Conservation (phyloP, 2,329 filamentous ascomycete species). For the Sclerotinia subarctica region DNA sequence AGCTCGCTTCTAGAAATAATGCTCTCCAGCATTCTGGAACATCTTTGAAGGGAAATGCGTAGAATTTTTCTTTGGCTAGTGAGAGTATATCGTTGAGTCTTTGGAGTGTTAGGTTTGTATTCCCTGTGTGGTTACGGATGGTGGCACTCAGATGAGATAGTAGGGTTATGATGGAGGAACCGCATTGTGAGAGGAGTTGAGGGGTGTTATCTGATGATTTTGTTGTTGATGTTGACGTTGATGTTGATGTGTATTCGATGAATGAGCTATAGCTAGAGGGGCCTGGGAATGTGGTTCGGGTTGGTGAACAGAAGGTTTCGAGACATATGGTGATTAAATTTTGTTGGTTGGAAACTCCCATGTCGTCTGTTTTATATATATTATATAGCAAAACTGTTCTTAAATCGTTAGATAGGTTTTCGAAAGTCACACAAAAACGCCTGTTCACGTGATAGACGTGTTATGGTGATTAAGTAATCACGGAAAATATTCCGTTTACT, state of each 20-base stretch:
- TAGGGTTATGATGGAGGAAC: constrained; percentile 25
- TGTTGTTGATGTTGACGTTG: too few relatives aligned
- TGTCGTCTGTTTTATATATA: background rate
- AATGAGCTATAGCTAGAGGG: too few relatives aligned
- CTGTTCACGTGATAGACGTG: background rate
- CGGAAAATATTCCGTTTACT: background rate
- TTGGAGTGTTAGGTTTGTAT: constrained; percentile 25
- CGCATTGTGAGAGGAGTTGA: constrained; percentile 21
- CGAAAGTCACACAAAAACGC: background rate
- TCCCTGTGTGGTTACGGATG: constrained; percentile 20
- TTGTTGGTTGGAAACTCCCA: background rate
- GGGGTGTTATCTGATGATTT: background rate
- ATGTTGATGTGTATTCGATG: background rate
- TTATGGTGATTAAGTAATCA: background rate
- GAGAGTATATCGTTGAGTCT: constrained; percentile 56
- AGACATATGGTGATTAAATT: background rate
- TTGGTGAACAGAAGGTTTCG: background rate
- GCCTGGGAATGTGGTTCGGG: background rate
- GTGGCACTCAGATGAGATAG: constrained; percentile 22
- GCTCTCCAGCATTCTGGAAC: constrained; percentile 67
- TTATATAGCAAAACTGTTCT: too few relatives aligned
- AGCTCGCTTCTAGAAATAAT: constrained; percentile 67
- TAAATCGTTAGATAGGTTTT: background rate
- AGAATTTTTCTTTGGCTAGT: constrained; percentile 63
- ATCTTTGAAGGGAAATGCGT: constrained; percentile 64